These are phyloP conservation scores for Dryas octopetala DNA, from an alignment of 306 rosid genomes.

Conservation along the genomic window DNA sequence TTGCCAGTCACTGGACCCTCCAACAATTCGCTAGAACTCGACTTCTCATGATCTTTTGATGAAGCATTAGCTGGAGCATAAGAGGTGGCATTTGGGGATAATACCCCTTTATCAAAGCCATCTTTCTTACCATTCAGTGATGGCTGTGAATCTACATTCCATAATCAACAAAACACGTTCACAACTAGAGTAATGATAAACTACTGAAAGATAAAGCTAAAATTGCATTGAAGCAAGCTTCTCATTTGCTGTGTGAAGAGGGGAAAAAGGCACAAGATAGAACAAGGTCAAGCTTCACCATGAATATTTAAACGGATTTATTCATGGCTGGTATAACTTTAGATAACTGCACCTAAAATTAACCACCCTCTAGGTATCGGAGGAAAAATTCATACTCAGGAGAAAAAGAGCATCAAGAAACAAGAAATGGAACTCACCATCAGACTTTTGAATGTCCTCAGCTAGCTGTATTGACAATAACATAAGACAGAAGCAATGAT, in stretches of 20 bases:
- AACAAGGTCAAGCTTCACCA: neutral
- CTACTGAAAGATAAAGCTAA: neutral
- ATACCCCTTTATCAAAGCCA: slow-evolving; percentile 44
- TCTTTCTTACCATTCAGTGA: slow-evolving; percentile 44
- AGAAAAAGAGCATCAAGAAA: neutral
- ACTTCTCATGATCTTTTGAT: slow-evolving; percentile 47
- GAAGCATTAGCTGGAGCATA: slow-evolving; percentile 39
- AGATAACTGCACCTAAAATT: neutral
- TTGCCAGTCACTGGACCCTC: slow-evolving; percentile 44
- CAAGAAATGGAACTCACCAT: slow-evolving; percentile 50
- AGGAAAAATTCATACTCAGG: neutral
- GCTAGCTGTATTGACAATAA: slow-evolving; percentile 47
- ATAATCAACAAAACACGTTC: slow-evolving; percentile 13
- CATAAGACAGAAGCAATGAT: slow-evolving; percentile 27
- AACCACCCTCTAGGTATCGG: slow-evolving; percentile 1
- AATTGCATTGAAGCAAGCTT: slow-evolving; percentile 4
- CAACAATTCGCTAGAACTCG: slow-evolving; percentile 38
- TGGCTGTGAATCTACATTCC: slow-evolving; percentile 53
- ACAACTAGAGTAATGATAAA: neutral
- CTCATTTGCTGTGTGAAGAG: neutral
- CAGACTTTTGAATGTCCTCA: slow-evolving; percentile 49
- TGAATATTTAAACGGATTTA: neutral
- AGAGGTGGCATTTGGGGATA: slow-evolving; percentile 36
- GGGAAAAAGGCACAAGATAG: neutral
- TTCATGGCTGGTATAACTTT: neutral